A percentile compares a stretch with the other conserved stretches of the same genome.
Conservation (phyloP, 257 asterid genomes). For the Penstemon newberryi region DNA sequence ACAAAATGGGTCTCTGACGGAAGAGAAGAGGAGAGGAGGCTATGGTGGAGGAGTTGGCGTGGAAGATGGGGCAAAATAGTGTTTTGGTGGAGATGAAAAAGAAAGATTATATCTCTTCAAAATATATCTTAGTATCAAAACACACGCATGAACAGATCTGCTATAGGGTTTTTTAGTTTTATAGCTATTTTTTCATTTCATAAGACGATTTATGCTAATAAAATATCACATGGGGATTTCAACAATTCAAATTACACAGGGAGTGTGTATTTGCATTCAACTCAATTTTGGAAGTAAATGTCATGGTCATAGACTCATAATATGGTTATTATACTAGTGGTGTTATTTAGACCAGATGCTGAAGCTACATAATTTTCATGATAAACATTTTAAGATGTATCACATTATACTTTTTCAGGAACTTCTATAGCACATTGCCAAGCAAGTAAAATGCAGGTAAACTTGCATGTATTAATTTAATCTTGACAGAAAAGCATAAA, state of each 20-base stretch:
- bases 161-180: no score
- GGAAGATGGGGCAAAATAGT: no score
- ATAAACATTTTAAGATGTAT: conserved; percentile 7
- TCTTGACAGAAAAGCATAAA: conserved; percentile 8
- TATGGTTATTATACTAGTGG: neutral
- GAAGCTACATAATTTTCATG: neutral
- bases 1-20: no score
- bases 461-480: neutral
- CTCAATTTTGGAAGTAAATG: neutral
- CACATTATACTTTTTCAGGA: conserved; percentile 10
- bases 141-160: no score
- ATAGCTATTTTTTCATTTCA: no score
- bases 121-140: no score
- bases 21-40: no score
- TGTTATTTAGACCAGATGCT: conserved; percentile 15
- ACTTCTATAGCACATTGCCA: conserved; percentile 12
- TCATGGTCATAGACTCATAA: neutral
- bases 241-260: neutral
- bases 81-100: no score
- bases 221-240: no score
- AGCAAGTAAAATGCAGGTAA: conserved; percentile 12
- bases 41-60: no score
- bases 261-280: neutral
- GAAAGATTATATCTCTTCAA: no score
- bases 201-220: no score